These are phyloP conservation scores for Hippophae rhamnoides DNA, from an alignment of 306 rosid genomes.

Conservation along the genomic window DNA sequence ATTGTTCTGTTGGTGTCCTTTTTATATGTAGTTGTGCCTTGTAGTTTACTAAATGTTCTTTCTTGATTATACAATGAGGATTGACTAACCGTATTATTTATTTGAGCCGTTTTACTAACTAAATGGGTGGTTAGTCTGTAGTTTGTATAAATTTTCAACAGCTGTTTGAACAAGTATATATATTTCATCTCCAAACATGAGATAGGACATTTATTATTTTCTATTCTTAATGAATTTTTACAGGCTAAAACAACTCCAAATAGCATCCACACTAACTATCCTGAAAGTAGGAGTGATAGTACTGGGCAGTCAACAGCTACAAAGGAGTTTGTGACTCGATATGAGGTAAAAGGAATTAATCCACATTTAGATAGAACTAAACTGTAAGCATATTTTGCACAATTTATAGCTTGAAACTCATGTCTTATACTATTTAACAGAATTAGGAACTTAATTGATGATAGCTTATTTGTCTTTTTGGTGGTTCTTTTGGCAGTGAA, in stretches of 20 bases:
- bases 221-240: conserved; percentile 18
- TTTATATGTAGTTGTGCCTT: too few species aligned
- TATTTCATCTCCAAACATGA: conserved; percentile 2
- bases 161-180: not conserved
- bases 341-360: conserved; percentile 37
- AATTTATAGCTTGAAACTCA: not conserved
- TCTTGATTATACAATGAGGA: too few species aligned
- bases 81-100: too few species aligned
- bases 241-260: conserved; percentile 38
- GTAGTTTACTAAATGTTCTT: too few species aligned
- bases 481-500: conserved; percentile 50
- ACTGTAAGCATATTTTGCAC: conserved; percentile 50
- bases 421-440: not conserved
- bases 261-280: conserved; percentile 21
- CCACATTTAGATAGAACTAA: conserved; percentile 74
- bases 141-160: too few species aligned
- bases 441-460: not conserved
- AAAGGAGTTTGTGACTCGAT: conserved; percentile 28
- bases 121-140: too few species aligned
- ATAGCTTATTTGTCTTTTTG: conserved; percentile 17
- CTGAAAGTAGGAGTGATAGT: conserved; percentile 13
- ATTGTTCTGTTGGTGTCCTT: too few species aligned
- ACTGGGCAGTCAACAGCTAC: conserved; percentile 19
- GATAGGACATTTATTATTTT: conserved; percentile 7
- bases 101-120: too few species aligned